Percentiles rank a stretch among this genome's conserved stretches.
Evolutionary conservation across 1,284 basidiomycete species (phyloP).

Genomic region (Athelia sp.): DNA sequence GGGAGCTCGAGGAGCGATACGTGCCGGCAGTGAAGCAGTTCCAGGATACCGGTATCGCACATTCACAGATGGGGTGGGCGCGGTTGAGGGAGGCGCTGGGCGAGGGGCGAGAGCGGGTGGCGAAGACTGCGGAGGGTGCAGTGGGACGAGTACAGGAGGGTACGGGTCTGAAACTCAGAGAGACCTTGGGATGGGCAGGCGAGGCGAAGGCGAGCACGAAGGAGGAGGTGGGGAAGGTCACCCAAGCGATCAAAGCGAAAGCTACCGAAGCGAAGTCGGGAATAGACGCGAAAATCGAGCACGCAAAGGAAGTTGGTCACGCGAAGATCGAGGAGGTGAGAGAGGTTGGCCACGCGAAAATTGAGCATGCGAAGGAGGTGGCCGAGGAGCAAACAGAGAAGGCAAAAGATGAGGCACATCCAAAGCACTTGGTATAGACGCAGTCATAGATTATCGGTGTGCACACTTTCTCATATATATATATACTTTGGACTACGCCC

Average conservation of each 20-base stretch:
- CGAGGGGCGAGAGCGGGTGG: not conserved
- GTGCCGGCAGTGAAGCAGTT: slow-evolving; percentile 63
- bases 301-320: not conserved
- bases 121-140: not conserved
- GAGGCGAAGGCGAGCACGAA: not conserved
- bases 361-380: not conserved
- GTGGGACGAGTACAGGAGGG: not conserved
- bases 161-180: not conserved
- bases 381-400: not conserved
- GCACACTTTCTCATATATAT: no score
- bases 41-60: slow-evolving; percentile 64
- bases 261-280: not conserved
- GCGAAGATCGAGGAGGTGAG: not conserved
- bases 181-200: not conserved
- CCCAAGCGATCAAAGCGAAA: not conserved
- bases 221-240: not conserved
- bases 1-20: slow-evolving; percentile 68
- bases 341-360: no score
- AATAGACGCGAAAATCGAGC: not conserved
- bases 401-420: not conserved
- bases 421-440: no score
- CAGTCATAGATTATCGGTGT: no score
- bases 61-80: slow-evolving; percentile 54
- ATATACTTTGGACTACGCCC: no score
- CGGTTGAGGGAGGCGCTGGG: not conserved